Evolutionary conservation across 805 yeast species (phyloP), one percentile per base, ranked within the genome.

Genomic region (Saccharomycopsis guyanensis): DNA sequence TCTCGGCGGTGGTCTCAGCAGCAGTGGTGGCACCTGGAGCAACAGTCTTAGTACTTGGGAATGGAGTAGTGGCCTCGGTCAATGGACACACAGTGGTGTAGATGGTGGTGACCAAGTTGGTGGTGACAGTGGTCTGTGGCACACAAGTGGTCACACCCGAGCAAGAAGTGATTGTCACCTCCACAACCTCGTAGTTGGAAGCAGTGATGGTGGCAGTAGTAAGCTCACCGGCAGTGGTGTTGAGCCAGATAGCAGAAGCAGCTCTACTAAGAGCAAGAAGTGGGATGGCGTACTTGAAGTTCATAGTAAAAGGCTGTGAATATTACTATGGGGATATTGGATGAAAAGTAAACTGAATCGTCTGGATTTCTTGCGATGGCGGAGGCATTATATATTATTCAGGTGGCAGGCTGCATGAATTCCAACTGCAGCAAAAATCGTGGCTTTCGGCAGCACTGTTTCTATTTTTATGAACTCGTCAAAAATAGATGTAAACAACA

Each of bases 101-200:
- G 7, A 41, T 15, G 7, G 37, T 33, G 19, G 37, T 33, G 37
- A 33, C 19, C 10, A 18, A 6, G 20, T 18, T 33, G 19, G 37
- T 33, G 19, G 37, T 33, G 8, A 15, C 43, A n/a, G 49, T 46
- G 25, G 23, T 35, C 23, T 33, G 39, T 27, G 51, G 53, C 18
- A 47, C 48, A 32, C 53, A 50, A 27, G 12, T 40, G 4, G 44
- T 13, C 27, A 27, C 12, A 3, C 43, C 51, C 5, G 40, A 19
- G 32, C 53, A 50, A 15, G 53, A 50, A n/a, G 53, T 50, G 15
- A 50, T 50, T 7, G 50, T 46, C 16, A 32, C 53, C n/a, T 25
- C 24, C 20, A 43, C 37, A n/a, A 49, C 46, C 13, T 33, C 10
- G 33, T 23, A 18, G 15, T 31, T 27, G 19, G 38, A 32, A 8